Percentiles rank a stretch among this genome's conserved stretches.
Evolutionary conservation across 1,139 yeast species (phyloP).

Genomic region (Geotrichum siamense): DNA sequence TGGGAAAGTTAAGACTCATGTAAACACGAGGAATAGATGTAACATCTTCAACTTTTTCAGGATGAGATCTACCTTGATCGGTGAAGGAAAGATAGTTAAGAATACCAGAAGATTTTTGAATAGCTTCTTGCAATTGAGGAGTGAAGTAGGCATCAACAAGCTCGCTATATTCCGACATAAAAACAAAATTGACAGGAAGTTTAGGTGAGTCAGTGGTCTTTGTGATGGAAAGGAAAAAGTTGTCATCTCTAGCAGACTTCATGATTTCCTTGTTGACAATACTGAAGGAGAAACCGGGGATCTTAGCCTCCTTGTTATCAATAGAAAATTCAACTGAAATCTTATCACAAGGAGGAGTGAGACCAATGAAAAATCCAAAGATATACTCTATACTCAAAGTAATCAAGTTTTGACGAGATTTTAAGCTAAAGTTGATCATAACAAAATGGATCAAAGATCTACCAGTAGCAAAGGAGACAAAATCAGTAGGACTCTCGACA

Average conservation of each 20-base stretch:
- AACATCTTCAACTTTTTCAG: constrained; percentile 45
- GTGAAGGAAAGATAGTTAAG: constrained; percentile 70
- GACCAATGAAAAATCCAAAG: constrained; percentile 47
- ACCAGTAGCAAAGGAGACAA: constrained; percentile 80
- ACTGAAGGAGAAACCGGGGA: constrained; percentile 66
- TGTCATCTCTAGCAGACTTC: constrained; percentile 66
- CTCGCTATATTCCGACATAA: constrained; percentile 85
- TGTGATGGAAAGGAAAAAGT: constrained; percentile 79
- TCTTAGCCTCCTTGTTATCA: constrained; percentile 43
- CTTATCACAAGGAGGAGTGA: constrained; percentile 43
- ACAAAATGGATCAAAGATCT: constrained; percentile 66
- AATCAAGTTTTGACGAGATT: constrained; percentile 75
- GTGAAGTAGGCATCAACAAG: constrained; percentile 59
- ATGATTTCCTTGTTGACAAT: constrained; percentile 78
- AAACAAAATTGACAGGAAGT: constrained; percentile 68
- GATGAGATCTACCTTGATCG: constrained; percentile 69
- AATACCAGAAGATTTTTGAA: constrained; percentile 45
- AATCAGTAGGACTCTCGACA: constrained; percentile 66
- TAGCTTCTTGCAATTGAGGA: constrained; percentile 45
- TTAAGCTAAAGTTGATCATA: constrained; percentile 53
- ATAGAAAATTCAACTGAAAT: constrained; percentile 51
- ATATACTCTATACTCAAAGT: constrained; percentile 53
- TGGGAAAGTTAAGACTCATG: constrained; percentile 45
- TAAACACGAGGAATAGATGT: constrained; percentile 50
- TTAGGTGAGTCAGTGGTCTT: constrained; percentile 64